phyloP scores from a whole-genome alignment of 768 basidiomycete species.

The Xerocomellus amylosporus region DNA sequence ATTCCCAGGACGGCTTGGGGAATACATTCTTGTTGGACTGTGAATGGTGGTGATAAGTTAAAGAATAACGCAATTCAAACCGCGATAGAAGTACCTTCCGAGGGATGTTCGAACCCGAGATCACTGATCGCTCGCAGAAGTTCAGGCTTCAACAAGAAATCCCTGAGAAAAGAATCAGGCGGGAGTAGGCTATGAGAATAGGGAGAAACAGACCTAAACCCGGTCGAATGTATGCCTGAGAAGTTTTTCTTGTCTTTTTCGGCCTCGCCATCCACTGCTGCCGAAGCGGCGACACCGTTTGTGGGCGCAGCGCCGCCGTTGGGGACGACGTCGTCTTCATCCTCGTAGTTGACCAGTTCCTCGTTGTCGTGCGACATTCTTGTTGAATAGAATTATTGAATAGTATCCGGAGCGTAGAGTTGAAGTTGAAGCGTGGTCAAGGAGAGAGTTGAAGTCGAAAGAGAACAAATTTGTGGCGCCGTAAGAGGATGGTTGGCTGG shows the following conservation, averaged over 20 bases:
- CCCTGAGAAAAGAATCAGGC: conserved; percentile 48
- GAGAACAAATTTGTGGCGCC: conserved; percentile 25
- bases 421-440: conserved; percentile 18
- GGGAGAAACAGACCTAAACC: conserved; percentile 72
- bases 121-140: conserved; percentile 96
- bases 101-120: conserved; percentile 99
- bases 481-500: not conserved
- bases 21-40: conserved; percentile 99
- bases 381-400: conserved; percentile 23
- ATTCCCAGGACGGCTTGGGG: conserved; percentile 99
- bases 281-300: conserved; percentile 47
- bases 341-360: conserved; percentile 93
- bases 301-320: conserved; percentile 50
- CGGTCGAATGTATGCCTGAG: conserved; percentile 99
- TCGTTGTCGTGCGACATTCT: conserved; percentile 84
- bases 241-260: conserved; percentile 96
- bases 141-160: conserved; percentile 97
- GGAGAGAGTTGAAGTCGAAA: conserved; percentile 21
- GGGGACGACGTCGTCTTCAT: conserved; percentile 77
- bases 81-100: conserved; percentile 67
- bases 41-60: not conserved
- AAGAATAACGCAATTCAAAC: not conserved
- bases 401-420: conserved; percentile 27
- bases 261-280: conserved; percentile 48
- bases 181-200: conserved; percentile 1